Conservation (phyloP, 2,329 filamentous ascomycete genomes). For the Pseudogymnoascus sp. region DNA sequence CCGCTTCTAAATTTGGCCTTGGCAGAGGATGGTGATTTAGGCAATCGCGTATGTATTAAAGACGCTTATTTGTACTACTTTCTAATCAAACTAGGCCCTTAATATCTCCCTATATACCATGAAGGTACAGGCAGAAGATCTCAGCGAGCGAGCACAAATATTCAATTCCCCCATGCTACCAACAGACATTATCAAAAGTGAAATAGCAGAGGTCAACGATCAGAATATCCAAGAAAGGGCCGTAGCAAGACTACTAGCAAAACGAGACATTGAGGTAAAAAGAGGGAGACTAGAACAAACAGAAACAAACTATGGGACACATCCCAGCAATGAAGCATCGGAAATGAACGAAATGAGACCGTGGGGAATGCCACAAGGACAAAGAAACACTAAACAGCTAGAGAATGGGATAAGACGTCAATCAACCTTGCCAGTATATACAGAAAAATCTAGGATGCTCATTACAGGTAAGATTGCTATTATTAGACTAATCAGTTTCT, state of each 20-base stretch:
- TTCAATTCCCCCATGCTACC: conserved; percentile 11
- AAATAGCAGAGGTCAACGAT: conserved; percentile 9
- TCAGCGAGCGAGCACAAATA: conserved; percentile 13
- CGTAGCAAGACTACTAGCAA: conserved; percentile 13
- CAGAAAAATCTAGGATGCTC: conserved; percentile 15
- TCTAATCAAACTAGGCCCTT: conserved; percentile 14
- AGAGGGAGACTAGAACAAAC: conserved; percentile 13
- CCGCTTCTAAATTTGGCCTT: conserved; percentile 14
- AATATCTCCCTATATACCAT: conserved; percentile 14
- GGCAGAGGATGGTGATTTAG: conserved; percentile 12
- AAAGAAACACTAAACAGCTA: background rate
- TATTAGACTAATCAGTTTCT: conserved; percentile 7
- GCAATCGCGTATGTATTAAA: conserved; percentile 13
- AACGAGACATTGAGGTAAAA: conserved; percentile 8
- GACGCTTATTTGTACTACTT: background rate
- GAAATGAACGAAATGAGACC: no score
- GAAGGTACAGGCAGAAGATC: conserved; percentile 1
- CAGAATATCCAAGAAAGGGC: conserved; percentile 10
- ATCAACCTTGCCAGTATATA: conserved; percentile 12
- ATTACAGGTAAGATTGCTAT: conserved; percentile 14
- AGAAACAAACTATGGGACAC: conserved; percentile 8
- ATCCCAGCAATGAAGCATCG: background rate
- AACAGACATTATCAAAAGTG: conserved; percentile 7
- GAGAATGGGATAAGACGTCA: conserved; percentile 6
- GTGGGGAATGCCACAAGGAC: no score